phyloP scores from a whole-genome alignment of 2,329 filamentous ascomycete species.

The Aureobasidium melanogenum region DNA sequence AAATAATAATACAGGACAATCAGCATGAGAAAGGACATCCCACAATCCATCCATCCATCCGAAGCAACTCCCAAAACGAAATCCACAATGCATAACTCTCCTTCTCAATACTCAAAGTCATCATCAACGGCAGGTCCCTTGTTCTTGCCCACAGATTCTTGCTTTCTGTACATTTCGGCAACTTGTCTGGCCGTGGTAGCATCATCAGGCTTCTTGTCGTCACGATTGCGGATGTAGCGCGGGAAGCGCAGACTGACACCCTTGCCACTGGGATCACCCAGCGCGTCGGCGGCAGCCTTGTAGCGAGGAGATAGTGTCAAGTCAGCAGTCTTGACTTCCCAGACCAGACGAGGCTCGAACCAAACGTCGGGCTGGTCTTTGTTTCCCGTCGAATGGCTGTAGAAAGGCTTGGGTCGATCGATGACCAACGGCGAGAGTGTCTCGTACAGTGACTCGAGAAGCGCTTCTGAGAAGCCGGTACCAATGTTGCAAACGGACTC shows the following conservation, averaged over 20 bases:
- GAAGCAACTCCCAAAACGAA: background rate
- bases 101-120: conserved; percentile 81
- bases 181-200: conserved; percentile 79
- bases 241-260: conserved; percentile 89
- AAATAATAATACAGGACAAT: background rate
- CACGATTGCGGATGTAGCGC: conserved; percentile 79
- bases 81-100: background rate
- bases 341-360: conserved; percentile 91
- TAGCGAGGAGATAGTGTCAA: conserved; percentile 87
- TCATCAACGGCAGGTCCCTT: conserved; percentile 87
- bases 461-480: conserved; percentile 90
- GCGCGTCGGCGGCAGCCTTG: conserved; percentile 61
- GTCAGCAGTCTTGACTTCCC: conserved; percentile 97
- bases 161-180: conserved; percentile 93
- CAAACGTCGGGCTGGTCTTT: conserved; percentile 97
- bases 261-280: conserved; percentile 53
- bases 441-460: conserved; percentile 77
- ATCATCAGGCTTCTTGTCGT: conserved; percentile 92
- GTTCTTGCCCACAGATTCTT: conserved; percentile 80
- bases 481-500: conserved; percentile 98
- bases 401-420: conserved; percentile 88
- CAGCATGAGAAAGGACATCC: background rate
- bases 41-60: background rate
- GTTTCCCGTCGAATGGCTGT: conserved; percentile 69
- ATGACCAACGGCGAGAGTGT: conserved; percentile 71